These are phyloP conservation scores for Aspergillus biplanus DNA, from an alignment of 495 filamentous ascomycete genomes.

Conservation along the genomic window DNA sequence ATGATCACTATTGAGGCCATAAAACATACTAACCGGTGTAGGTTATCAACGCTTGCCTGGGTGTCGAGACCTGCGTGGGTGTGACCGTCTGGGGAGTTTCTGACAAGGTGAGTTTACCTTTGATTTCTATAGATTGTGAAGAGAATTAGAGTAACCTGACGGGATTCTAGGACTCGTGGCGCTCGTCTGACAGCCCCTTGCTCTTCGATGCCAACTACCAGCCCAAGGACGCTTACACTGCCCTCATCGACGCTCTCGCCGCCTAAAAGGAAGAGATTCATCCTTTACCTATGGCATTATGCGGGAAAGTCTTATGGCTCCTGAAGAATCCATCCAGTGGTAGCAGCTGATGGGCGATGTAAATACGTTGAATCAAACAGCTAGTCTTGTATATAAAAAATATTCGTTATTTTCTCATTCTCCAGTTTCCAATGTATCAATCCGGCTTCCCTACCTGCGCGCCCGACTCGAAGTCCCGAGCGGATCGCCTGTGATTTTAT, in stretches of 20 bases:
- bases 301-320: too few species aligned
- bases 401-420: too few species aligned
- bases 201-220: conserved; percentile 67
- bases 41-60: conserved; percentile 66
- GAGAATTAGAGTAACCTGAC: neutral
- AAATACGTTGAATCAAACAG: too few species aligned
- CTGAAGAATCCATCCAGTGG: too few species aligned
- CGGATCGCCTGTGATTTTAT: neutral
- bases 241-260: conserved; percentile 49
- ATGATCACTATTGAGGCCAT: neutral
- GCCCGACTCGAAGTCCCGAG: neutral
- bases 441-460: neutral
- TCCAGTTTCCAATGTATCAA: too few species aligned
- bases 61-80: conserved; percentile 67
- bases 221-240: conserved; percentile 67
- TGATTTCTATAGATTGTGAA: neutral
- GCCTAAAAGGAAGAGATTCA: too few species aligned
- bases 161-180: conserved; percentile 61
- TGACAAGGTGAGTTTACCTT: conserved; percentile 54
- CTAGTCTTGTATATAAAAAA: too few species aligned
- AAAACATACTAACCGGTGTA: conserved; percentile 18
- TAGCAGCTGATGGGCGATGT: too few species aligned
- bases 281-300: too few species aligned
- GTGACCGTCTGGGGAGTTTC: conserved; percentile 79
- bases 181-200: conserved; percentile 58